Evolutionary conservation across 2,329 filamentous ascomycete species (phyloP).

Genomic region (Pseudocercospora fijiensis): DNA sequence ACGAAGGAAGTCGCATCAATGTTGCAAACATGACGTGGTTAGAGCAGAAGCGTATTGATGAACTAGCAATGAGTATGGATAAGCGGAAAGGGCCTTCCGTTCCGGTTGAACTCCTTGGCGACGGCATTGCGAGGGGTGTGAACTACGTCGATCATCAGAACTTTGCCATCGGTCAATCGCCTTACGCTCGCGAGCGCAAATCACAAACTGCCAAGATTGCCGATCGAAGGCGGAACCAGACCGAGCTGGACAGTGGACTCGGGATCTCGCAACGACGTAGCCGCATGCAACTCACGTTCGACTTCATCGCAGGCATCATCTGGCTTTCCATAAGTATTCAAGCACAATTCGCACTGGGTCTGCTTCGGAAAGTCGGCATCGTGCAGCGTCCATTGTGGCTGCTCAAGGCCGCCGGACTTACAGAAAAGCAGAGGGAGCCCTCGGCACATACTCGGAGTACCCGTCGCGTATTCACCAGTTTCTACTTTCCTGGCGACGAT

Average conservation of each 20-base stretch:
- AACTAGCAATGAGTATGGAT: constrained; percentile 60
- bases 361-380: constrained; percentile 61
- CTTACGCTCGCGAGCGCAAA: constrained; percentile 70
- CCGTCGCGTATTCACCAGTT: constrained; percentile 42
- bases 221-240: constrained; percentile 26
- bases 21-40: constrained; percentile 82
- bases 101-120: constrained; percentile 46
- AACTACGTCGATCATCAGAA: constrained; percentile 38
- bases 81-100: constrained; percentile 41
- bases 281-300: constrained; percentile 72
- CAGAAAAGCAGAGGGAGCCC: constrained; percentile 36
- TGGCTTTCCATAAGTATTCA: constrained; percentile 61
- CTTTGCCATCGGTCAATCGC: constrained; percentile 39
- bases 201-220: constrained; percentile 31
- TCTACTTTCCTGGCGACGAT: constrained; percentile 54
- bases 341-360: constrained; percentile 55
- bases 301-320: constrained; percentile 74
- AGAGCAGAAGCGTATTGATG: constrained; percentile 78
- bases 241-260: constrained; percentile 60
- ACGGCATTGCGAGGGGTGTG: constrained; percentile 42
- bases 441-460: constrained; percentile 22
- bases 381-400: constrained; percentile 65
- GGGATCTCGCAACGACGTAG: constrained; percentile 76
- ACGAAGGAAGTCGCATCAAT: constrained; percentile 76
- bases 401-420: constrained; percentile 50